Base-by-base conservation (phyloP, 2,329 filamentous ascomycete genomes). In the Alternaria incomplexa region DNA sequence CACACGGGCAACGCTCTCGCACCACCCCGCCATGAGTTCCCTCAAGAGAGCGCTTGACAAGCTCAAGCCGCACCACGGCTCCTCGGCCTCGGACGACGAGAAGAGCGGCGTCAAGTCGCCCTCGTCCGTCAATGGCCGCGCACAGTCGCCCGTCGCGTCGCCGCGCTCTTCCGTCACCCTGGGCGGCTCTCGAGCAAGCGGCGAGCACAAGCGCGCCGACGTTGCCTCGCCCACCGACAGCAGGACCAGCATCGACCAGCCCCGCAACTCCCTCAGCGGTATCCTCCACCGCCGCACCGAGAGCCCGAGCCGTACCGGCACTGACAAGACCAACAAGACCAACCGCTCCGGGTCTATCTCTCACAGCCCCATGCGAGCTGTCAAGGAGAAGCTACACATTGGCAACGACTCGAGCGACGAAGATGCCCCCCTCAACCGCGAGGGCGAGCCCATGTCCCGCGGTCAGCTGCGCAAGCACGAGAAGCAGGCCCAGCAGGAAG, bases 381-480 rank as follows among this genome's bases (percentile, higher is more conserved):
- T 82, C 65, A 80, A 77, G 62, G 79, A 81, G 69, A 81, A 80
- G 71, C 74, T 81, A 30, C 77, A 79, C 65, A 70, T 82, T 56
- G 76, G 71, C 40, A 69, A 71, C 30, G 76, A 76, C 22, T 77
- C 75, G 23, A 77, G 74, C 62, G 77, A 79, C 10, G 69, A 70
- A 32, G 75, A 78, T 47, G 48, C 65, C 9, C 82, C 83, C 17
- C 77, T 85, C 66, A 85, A 85, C 73, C 78, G 83, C 48, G 82
- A 85, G 23, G 84, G 83, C 56, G 83, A 85, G 73, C 79, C 79
- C 50, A 81, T 85, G 79, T 85, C 82, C 65, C 80, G 79, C 61
- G 83, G 83, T 65, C 84, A 85, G 75, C 74, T 80, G 66, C 81
- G 82, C 56, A 85, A 85, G 76, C 79, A 83, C 62, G 82, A 84